Base-by-base conservation (phyloP, 2,329 filamentous ascomycete genomes). In the Penicillium brasilianum region DNA sequence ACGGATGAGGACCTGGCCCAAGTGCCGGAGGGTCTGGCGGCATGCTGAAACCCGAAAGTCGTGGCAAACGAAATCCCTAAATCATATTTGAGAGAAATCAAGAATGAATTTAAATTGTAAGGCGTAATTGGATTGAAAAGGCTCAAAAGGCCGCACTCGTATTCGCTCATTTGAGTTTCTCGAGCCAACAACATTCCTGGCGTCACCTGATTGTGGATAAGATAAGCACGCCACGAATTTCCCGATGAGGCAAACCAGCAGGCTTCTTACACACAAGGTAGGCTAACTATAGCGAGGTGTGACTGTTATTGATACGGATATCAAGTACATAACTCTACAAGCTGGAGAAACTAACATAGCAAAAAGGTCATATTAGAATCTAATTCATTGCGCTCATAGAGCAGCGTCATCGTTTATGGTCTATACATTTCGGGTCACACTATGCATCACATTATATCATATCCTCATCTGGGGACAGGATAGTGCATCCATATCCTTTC, bases 121-220 rank as follows among this genome's bases (percentile, higher is more conserved):
- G n/a, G n/a, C 14, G 37, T 18, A n/a, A 20, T 28, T 28, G 1
- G 8, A 37, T 20, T 4, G 18, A 34, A 2, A 34, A 22, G 14
- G 25, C 25, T 36, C 25, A 30, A 51, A 32, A 18, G 8, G n/a
- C n/a, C n/a, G n/a, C n/a, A n/a, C n/a, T 16, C 34, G 44, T 3
- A 56, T 3, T 41, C n/a, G 25, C 16, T 14, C 20, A 57, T n/a
- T 34, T 50, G 20, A 22, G 46, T 43, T 51, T 41, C 20, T 39
- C 32, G 43, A 28, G 30, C 30, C 43, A 53, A 36, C 34, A 50
- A 34, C 44, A 46, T 57, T 37, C 34, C 49, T 58, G 44, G 53
- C 49, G 52, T 66, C 64, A 66, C 64, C 62, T 66, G 64, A 66
- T 63, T 28, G 2, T 20, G 62, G 56, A 61, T 65, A 61, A 60